A percentile compares a stretch with the other conserved stretches of the same genome.
phyloP scores from a whole-genome alignment of 495 filamentous ascomycete species.

The Hypoxylon fragiforme region DNA sequence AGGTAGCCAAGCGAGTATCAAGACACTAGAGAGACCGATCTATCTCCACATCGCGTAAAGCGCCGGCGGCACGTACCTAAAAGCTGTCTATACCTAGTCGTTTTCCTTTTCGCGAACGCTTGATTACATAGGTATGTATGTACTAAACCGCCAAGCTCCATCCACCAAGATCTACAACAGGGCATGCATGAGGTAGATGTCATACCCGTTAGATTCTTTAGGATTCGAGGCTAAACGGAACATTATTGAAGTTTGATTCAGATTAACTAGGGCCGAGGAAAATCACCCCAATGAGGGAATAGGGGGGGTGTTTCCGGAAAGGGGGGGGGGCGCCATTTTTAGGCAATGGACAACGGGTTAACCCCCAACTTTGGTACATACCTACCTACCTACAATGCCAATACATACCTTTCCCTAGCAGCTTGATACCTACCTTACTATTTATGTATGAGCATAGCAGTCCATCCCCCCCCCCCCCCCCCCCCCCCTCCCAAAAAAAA shows the following conservation, averaged over 20 bases:
- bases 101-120: not conserved
- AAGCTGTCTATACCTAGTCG: not conserved
- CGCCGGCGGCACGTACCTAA: not conserved
- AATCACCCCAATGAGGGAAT: conserved; percentile 14
- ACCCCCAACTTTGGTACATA: conserved; percentile 33
- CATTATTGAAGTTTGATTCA: conserved; percentile 18
- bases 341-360: conserved; percentile 23
- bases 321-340: conserved; percentile 20
- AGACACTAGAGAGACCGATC: not conserved
- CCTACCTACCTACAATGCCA: no score
- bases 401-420: no score
- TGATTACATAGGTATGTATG: not conserved
- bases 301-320: conserved; percentile 8
- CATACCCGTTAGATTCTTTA: not conserved
- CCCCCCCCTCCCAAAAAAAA: not conserved
- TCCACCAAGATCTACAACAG: conserved; percentile 2
- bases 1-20: not conserved
- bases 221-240: conserved; percentile 27
- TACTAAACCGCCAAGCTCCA: no score
- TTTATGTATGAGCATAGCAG: conserved; percentile 19
- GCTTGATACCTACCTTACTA: no score
- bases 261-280: not conserved
- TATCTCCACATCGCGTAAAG: not conserved
- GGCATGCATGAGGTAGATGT: not conserved
- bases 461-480: not conserved